A percentile compares a stretch with the other conserved stretches of the same genome.
phyloP scores from a whole-genome alignment of 495 filamentous ascomycete genomes.

The Hamigera avellanea region DNA sequence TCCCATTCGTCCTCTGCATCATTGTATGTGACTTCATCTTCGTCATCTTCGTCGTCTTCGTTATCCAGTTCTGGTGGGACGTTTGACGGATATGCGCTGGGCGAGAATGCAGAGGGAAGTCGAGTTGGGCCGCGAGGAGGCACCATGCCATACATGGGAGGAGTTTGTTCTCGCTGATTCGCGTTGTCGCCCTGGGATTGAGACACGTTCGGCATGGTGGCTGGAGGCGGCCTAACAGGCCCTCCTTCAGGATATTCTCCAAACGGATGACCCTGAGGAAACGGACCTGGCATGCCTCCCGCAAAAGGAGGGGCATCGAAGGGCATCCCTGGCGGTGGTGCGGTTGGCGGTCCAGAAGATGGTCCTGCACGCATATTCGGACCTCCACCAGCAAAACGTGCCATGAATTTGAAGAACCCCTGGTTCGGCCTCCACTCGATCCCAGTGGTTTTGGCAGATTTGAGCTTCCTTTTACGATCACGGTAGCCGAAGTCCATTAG shows the following conservation, averaged over 20 bases:
- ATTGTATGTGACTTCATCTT: slow-evolving; percentile 48
- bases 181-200: slow-evolving; percentile 1
- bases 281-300: not conserved
- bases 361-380: slow-evolving; percentile 18
- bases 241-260: slow-evolving; percentile 1
- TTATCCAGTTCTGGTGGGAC: slow-evolving; percentile 5
- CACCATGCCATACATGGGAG: slow-evolving; percentile 44
- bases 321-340: slow-evolving; percentile 3
- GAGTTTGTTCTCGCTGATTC: slow-evolving; percentile 5
- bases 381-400: slow-evolving; percentile 18
- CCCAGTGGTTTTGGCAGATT: slow-evolving; percentile 32
- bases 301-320: not conserved
- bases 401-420: slow-evolving; percentile 36
- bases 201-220: not conserved
- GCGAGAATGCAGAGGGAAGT: slow-evolving; percentile 28
- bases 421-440: slow-evolving; percentile 46
- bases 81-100: slow-evolving; percentile 8
- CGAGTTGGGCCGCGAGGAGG: slow-evolving; percentile 27
- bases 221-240: not conserved
- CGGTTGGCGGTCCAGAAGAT: slow-evolving; percentile 15
- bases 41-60: slow-evolving; percentile 24
- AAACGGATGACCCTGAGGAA: slow-evolving; percentile 2
- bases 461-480: slow-evolving; percentile 70
- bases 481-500: slow-evolving; percentile 69
- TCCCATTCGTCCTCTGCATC: slow-evolving; percentile 75